Evolutionary conservation across 2,329 filamentous ascomycete genomes (phyloP), one percentile per base, ranked within the genome.

Genomic region (Ophiostoma sp.): DNA sequence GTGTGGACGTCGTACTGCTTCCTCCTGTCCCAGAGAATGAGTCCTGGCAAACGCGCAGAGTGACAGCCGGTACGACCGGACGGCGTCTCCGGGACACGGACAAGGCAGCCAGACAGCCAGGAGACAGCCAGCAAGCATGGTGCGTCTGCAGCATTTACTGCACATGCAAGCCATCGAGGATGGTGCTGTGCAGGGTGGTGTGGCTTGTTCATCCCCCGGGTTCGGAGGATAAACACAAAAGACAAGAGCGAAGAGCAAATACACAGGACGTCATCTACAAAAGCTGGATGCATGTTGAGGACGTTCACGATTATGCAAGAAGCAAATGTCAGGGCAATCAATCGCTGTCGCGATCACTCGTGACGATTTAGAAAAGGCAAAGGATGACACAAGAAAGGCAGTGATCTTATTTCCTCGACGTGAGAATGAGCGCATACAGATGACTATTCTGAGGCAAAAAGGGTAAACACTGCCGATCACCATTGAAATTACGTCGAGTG

Each of bases 91-190:
- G 63, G 63, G 22, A 31, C n/a, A 63, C n/a, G 33, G 33, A 4
- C 33, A 59, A 5, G 28, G n/a, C 28, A 19, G 55, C 28, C 55
- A 59, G 55, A 33, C 7, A 6, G 50, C 11, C n/a, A 11, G 50
- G 15, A 6, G 50, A 25, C n/a, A 11, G 50, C n/a, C 50, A 22
- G 11, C 50, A 55, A 55, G 22, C 50, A 28, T 12, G 50, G 22
- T 55, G 9, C 12, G 50, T 9, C 50, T 25, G 50, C 50, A 55
- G 3, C 50, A 28, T 11, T 25, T 55, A 25, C 55, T 42, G 59
- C 59, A 63, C 42, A 64, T 64, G 59, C 33, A 64, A 64, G 36
- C 17, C 33, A 39, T 42, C 31, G n/a, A 64, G 19, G n/a, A 64
- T 64, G 59, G 15, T 12, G 55, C 8, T 55, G 50, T 25, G 50